Evolutionary conservation across 768 basidiomycete species (phyloP).

Genomic region (Leucocoprinus leucothites): DNA sequence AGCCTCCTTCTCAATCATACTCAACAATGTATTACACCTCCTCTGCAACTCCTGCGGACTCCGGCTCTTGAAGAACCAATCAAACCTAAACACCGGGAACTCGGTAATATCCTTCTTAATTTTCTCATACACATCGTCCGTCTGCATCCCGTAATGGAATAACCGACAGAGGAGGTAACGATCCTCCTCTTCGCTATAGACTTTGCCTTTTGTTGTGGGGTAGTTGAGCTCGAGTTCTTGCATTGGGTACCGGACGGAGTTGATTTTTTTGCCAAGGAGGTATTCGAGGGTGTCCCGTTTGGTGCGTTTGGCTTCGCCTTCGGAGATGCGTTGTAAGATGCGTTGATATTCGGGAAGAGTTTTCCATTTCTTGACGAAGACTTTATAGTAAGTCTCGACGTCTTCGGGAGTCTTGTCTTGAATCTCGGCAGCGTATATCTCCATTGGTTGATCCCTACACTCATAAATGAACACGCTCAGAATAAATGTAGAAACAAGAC

Average conservation of each 20-base stretch:
- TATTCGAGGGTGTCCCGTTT: conserved; percentile 79
- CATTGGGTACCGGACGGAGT: conserved; percentile 85
- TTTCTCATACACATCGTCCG: conserved; percentile 87
- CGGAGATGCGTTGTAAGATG: conserved; percentile 78
- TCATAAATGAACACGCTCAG: background rate
- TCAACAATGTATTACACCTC: conserved; percentile 81
- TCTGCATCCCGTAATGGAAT: conserved; percentile 85
- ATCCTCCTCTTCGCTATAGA: conserved; percentile 96
- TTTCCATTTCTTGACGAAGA: conserved; percentile 89
- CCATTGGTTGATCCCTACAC: conserved; percentile 58
- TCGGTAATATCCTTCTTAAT: conserved; percentile 97
- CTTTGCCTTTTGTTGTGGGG: conserved; percentile 93
- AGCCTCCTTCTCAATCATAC: conserved; percentile 95
- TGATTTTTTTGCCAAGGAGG: conserved; percentile 80
- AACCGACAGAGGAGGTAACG: conserved; percentile 90
- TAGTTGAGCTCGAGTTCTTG: conserved; percentile 96
- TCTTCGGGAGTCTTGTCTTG: conserved; percentile 80
- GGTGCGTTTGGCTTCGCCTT: conserved; percentile 88
- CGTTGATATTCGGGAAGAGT: conserved; percentile 80
- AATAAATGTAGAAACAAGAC: conserved; percentile 18
- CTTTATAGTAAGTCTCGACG: conserved; percentile 71
- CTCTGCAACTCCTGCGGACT: conserved; percentile 86
- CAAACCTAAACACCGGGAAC: conserved; percentile 95
- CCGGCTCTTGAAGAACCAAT: conserved; percentile 97
- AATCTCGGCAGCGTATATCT: conserved; percentile 76